Conservation (phyloP, 805 yeast genomes). For the Wickerhamomyces mucosus region DNA sequence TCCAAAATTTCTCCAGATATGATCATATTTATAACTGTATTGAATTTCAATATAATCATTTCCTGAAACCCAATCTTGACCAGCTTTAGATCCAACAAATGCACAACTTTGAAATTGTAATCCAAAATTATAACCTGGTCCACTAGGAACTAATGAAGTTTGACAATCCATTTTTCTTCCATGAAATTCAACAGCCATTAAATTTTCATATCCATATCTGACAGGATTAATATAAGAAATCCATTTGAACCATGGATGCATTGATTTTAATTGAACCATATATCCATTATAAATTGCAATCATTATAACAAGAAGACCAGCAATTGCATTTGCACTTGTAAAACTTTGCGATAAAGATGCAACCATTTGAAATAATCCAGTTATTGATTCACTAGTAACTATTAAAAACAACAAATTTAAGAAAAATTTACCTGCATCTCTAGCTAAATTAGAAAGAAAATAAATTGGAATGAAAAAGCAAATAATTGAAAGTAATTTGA, state of each 20-base stretch:
- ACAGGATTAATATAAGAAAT: conserved; percentile 48
- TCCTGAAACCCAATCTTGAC: conserved; percentile 42
- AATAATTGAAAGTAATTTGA: conserved; percentile 38
- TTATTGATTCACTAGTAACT: conserved; percentile 37
- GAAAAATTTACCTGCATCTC: conserved; percentile 46
- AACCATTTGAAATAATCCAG: conserved; percentile 41
- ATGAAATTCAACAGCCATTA: conserved; percentile 45
- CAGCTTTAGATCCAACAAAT: conserved; percentile 47
- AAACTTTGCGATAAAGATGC: conserved; percentile 38
- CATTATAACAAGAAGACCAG: conserved; percentile 36
- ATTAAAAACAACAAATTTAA: conserved; percentile 34
- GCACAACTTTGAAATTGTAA: conserved; percentile 37
- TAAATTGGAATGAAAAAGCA: conserved; percentile 40
- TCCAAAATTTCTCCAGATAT: conserved; percentile 64
- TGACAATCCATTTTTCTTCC: conserved; percentile 39
- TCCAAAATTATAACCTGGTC: conserved; percentile 15
- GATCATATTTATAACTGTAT: conserved; percentile 29
- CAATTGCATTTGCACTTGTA: conserved; percentile 47
- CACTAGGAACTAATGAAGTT: conserved; percentile 37
- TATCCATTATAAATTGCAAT: conserved; percentile 43
- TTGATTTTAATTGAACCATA: conserved; percentile 41
- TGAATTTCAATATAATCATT: conserved; percentile 34
- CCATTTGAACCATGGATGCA: conserved; percentile 57
- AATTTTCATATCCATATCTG: conserved; percentile 44
- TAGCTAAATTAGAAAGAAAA: conserved; percentile 45